These are phyloP conservation scores for Cerioporus squamosus DNA, from an alignment of 1,284 basidiomycete genomes.

Conservation along the genomic window DNA sequence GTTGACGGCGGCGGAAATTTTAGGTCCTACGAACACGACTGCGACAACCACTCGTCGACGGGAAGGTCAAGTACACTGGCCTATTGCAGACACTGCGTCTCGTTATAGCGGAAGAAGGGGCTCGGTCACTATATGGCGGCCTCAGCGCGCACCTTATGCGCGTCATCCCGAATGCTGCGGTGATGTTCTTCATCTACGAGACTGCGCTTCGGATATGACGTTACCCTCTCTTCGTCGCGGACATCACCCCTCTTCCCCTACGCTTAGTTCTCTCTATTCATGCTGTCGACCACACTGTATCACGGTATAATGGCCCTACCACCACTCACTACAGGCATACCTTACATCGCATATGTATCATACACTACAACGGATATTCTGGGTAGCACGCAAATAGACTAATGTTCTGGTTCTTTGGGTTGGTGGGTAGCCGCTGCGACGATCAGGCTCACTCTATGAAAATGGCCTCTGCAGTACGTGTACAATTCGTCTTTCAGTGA, in stretches of 20 bases:
- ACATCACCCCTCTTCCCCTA: neutral
- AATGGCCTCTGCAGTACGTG: too few relatives aligned
- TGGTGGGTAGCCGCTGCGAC: too few relatives aligned
- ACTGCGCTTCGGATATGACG: conserved; percentile 62
- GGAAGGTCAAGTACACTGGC: conserved; percentile 85
- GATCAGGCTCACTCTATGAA: too few relatives aligned
- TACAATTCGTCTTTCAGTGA: too few relatives aligned
- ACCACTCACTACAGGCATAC: conserved; percentile 17
- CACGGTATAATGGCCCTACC: conserved; percentile 16
- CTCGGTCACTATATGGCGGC: conserved; percentile 87
- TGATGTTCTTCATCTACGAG: conserved; percentile 93
- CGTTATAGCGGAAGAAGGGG: conserved; percentile 91
- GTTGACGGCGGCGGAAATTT: neutral
- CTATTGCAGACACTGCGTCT: conserved; percentile 86
- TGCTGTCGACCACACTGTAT: conserved; percentile 21
- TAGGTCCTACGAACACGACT: conserved; percentile 92
- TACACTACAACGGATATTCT: conserved; percentile 14
- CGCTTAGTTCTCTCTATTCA: conserved; percentile 5
- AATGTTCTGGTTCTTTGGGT: neutral
- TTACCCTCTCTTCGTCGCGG: neutral
- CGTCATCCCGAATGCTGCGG: conserved; percentile 95
- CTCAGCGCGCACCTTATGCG: conserved; percentile 95
- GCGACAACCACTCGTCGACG: conserved; percentile 80
- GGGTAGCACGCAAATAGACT: conserved; percentile 15
- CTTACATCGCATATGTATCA: conserved; percentile 18